phyloP scores from a whole-genome alignment of 2,329 filamentous ascomycete species.

The Pyricularia sp. region DNA sequence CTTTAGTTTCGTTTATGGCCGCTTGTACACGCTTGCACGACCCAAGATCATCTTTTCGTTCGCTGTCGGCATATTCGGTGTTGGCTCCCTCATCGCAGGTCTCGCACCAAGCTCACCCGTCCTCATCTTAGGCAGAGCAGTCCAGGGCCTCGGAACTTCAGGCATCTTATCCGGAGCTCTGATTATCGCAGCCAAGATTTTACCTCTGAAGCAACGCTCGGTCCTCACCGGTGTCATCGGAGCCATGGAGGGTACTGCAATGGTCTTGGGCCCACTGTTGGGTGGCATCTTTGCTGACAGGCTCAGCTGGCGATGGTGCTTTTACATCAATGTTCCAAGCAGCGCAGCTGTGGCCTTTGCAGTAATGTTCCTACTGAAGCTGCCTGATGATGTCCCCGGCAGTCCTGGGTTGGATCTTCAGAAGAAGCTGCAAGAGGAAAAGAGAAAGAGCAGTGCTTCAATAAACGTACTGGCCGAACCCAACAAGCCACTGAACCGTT shows the following conservation, averaged over 20 bases:
- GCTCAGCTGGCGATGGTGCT: constrained; percentile 26
- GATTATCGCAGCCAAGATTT: constrained; percentile 25
- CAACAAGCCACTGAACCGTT: neutral
- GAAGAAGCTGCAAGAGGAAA: neutral
- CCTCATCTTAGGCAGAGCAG: constrained; percentile 43
- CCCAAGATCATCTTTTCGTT: constrained; percentile 34
- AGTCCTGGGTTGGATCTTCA: neutral
- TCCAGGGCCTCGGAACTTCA: constrained; percentile 41
- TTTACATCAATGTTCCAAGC: constrained; percentile 28
- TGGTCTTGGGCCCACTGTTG: constrained; percentile 22
- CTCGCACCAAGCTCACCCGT: constrained; percentile 34
- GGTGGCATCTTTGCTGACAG: constrained; percentile 24
- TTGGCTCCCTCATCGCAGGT: constrained; percentile 26
- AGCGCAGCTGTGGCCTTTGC: constrained; percentile 17
- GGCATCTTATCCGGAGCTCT: constrained; percentile 40
- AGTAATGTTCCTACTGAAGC: constrained; percentile 9
- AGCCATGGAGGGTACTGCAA: constrained; percentile 11
- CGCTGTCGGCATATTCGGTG: constrained; percentile 27
- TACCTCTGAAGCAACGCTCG: constrained; percentile 12
- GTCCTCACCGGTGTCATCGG: constrained; percentile 11
- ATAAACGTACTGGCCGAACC: constrained; percentile 26
- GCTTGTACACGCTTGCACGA: constrained; percentile 27
- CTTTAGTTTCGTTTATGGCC: constrained; percentile 27
- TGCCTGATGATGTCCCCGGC: neutral
- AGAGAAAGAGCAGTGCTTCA: constrained; percentile 23